Evolutionary conservation across 768 basidiomycete species (phyloP).

Genomic region (Pholiota microspora): DNA sequence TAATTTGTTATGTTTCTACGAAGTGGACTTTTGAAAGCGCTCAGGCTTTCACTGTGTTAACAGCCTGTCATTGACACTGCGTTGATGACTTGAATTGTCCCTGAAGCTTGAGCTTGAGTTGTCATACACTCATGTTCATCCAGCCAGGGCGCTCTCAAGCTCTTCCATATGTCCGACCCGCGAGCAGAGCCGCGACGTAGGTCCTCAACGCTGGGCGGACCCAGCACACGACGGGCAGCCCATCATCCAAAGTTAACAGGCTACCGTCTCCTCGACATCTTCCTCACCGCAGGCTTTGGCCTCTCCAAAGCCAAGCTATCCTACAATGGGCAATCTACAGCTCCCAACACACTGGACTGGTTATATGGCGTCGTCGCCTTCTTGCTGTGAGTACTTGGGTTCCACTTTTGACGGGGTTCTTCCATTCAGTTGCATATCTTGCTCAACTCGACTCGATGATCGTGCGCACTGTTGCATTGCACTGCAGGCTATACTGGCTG

Average conservation of each 20-base stretch:
- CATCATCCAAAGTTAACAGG: constrained; percentile 20
- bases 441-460: too few relatives aligned
- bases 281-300: constrained; percentile 22
- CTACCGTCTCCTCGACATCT: constrained; percentile 24
- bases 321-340: constrained; percentile 25
- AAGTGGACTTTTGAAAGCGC: too few relatives aligned
- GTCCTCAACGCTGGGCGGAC: constrained; percentile 3
- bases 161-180: background rate
- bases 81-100: too few relatives aligned
- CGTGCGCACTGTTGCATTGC: background rate
- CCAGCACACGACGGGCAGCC: background rate
- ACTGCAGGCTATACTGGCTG: constrained; percentile 26
- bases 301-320: constrained; percentile 24
- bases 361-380: constrained; percentile 26
- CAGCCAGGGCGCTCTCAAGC: too few relatives aligned
- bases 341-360: constrained; percentile 27
- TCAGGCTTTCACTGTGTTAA: too few relatives aligned
- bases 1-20: too few relatives aligned
- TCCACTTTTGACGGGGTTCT: too few relatives aligned
- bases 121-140: too few relatives aligned
- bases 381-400: constrained; percentile 20
- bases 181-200: constrained; percentile 3
- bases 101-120: too few relatives aligned
- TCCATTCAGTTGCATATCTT: too few relatives aligned
- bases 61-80: too few relatives aligned